Evolutionary conservation across 192 early-diverging fungal genomes (phyloP).

Genomic region (Podila epicladia): DNA sequence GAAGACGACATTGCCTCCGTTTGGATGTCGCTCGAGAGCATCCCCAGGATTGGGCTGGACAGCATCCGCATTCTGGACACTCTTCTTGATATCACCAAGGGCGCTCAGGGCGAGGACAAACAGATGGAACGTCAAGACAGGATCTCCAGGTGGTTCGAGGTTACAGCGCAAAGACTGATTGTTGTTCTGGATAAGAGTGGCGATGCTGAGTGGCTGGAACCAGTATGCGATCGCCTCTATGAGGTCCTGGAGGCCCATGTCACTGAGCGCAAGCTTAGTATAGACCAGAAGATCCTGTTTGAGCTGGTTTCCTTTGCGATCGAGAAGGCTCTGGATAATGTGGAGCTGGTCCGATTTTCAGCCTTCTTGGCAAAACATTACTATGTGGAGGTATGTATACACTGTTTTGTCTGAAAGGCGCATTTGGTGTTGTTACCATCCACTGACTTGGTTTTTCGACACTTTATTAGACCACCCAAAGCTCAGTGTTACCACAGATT

Average conservation of each 20-base stretch:
- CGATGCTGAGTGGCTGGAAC: conserved; percentile 41
- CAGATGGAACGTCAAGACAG: conserved; percentile 25
- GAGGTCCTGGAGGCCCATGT: conserved; percentile 36
- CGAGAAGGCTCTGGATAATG: conserved; percentile 47
- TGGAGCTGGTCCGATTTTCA: conserved; percentile 53
- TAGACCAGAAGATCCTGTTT: conserved; percentile 45
- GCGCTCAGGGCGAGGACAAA: background rate
- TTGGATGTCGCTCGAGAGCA: conserved; percentile 24
- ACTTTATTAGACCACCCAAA: conserved; percentile 29
- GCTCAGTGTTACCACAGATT: conserved; percentile 47
- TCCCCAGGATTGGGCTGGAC: conserved; percentile 33
- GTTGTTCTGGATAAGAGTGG: conserved; percentile 27
- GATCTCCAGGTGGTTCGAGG: conserved; percentile 36
- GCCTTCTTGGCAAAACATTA: conserved; percentile 41
- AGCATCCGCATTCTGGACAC: conserved; percentile 16
- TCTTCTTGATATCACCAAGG: conserved; percentile 26
- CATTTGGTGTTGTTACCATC: background rate
- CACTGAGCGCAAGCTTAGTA: conserved; percentile 27
- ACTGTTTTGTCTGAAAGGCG: background rate
- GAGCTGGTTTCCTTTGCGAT: conserved; percentile 48
- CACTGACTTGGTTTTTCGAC: background rate
- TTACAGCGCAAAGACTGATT: conserved; percentile 25
- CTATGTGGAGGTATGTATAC: conserved; percentile 47
- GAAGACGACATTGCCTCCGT: conserved; percentile 18
- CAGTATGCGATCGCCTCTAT: conserved; percentile 38